Percentiles rank a stretch among this genome's conserved stretches.
These are phyloP conservation scores for Colletotrichum destructivum DNA, from an alignment of 2,329 filamentous ascomycete species.

Conservation along the genomic window DNA sequence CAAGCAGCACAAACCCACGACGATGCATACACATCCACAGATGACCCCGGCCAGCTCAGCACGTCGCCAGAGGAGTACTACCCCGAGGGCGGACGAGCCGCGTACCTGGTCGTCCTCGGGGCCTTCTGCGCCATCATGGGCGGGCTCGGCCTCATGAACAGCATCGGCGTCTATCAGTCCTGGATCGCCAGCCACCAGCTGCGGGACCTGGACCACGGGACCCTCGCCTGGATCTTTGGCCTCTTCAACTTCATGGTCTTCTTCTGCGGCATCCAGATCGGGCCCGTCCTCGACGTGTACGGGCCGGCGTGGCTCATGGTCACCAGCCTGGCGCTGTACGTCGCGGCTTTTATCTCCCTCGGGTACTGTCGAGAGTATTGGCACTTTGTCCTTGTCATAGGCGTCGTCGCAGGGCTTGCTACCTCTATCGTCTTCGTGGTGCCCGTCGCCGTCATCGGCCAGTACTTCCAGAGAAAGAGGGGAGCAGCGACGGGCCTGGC, in stretches of 20 bases:
- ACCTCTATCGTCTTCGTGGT: conserved; percentile 39
- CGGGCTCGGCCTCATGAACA: conserved; percentile 61
- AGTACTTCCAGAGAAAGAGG: neutral
- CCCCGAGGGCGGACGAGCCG: no score
- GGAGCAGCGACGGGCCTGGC: neutral
- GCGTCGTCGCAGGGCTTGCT: conserved; percentile 32
- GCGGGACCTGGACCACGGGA: conserved; percentile 62
- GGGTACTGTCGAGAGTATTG: conserved; percentile 7
- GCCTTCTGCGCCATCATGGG: no score
- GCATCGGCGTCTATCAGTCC: conserved; percentile 75
- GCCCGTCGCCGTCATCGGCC: conserved; percentile 18
- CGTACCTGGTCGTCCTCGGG: no score
- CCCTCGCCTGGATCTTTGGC: conserved; percentile 79
- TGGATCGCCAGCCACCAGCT: conserved; percentile 76
- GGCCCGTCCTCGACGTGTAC: conserved; percentile 77
- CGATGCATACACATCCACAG: no score
- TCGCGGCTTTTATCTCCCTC: no score
- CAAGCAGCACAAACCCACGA: no score
- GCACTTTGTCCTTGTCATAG: conserved; percentile 44
- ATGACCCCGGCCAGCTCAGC: no score
- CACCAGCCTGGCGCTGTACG: no score
- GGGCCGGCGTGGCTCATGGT: conserved; percentile 73
- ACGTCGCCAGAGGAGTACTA: no score
- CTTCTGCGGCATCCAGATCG: conserved; percentile 78
- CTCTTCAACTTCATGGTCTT: conserved; percentile 78